These are phyloP conservation scores for Magnusiomyces magnusii DNA, from an alignment of 1,139 yeast species.

Conservation along the genomic window DNA sequence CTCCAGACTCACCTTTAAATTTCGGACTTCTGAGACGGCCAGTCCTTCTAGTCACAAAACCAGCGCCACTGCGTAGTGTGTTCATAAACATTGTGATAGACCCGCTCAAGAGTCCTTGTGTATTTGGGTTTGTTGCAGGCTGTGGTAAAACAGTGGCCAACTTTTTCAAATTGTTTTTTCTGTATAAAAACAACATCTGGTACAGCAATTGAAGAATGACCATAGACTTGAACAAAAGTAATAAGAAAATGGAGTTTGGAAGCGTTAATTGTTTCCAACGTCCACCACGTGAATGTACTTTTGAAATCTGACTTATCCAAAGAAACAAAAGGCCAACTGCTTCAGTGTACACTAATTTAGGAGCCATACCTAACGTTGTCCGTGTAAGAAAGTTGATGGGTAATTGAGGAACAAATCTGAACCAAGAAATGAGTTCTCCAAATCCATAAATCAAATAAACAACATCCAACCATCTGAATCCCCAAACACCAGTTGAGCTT, in stretches of 20 bases:
- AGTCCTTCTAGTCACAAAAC: not conserved
- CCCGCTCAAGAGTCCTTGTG: not conserved
- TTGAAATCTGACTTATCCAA: not conserved
- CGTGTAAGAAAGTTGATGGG: constrained; percentile 18
- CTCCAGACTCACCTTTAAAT: not conserved
- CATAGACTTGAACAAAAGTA: constrained; percentile 1
- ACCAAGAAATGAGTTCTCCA: constrained; percentile 14
- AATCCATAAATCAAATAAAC: constrained; percentile 19
- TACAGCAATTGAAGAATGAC: not conserved
- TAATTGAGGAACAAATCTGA: constrained; percentile 18
- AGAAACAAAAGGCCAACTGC: constrained; percentile 6
- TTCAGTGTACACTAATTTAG: not conserved
- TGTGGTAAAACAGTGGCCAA: not conserved
- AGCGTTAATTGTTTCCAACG: constrained; percentile 4
- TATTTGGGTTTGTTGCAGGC: not conserved
- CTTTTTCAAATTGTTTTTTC: not conserved
- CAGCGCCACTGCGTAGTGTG: not conserved
- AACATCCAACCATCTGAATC: constrained; percentile 18
- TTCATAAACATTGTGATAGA: not conserved
- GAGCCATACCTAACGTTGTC: constrained; percentile 14
- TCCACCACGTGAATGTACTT: not conserved
- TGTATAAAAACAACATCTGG: constrained; percentile 8
- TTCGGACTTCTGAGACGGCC: not conserved
- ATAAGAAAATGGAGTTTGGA: constrained; percentile 11
- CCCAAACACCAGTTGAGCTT: not conserved